Evolutionary conservation across 148 eudicot genomes (phyloP), one percentile per base, ranked within the genome.

Genomic region (Hydrangea macrophylla): DNA sequence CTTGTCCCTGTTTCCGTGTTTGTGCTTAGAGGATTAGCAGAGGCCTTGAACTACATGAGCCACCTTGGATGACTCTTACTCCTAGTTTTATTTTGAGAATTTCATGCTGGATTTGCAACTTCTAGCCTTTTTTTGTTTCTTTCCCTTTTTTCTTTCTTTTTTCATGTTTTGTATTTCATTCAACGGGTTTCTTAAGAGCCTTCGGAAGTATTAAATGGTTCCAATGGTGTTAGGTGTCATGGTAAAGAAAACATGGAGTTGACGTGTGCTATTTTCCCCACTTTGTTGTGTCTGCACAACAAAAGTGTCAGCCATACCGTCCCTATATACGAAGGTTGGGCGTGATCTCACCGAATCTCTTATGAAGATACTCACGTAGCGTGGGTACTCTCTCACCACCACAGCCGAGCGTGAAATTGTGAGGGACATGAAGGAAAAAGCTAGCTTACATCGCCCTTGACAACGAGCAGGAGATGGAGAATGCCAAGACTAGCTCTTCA

Each of bases 261-360:
- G n/a, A n/a, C n/a, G n/a, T n/a, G n/a, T n/a, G n/a, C n/a, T n/a
- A n/a, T n/a, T n/a, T n/a, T n/a, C n/a, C n/a, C n/a, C n/a, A n/a
- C n/a, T n/a, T n/a, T n/a, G n/a, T n/a, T n/a, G n/a, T n/a, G n/a
- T n/a, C n/a, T n/a, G n/a, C n/a, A n/a, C n/a, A n/a, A n/a, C n/a
- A n/a, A n/a, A n/a, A 92, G 92, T 87, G 96, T 87, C 58, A 87
- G 92, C 75, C 96, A 90, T 73, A 90, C 90, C 9, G 90, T 87
- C 71, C 96, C 90, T 67, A 85, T 90, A 54, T 90, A 87, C 9
- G 92, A 87, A 76, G 88, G 93, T 89, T n/a, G 96, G 96, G 0
- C 93, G 91, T 62, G 91, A 90, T 67, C 82, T 90, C 62, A 90
- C 91, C 0, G 96, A 88, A 77, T 63, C 77, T 71, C 69, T 86